Conservation (phyloP, 306 rosid genomes). For the Corylus avellana region DNA sequence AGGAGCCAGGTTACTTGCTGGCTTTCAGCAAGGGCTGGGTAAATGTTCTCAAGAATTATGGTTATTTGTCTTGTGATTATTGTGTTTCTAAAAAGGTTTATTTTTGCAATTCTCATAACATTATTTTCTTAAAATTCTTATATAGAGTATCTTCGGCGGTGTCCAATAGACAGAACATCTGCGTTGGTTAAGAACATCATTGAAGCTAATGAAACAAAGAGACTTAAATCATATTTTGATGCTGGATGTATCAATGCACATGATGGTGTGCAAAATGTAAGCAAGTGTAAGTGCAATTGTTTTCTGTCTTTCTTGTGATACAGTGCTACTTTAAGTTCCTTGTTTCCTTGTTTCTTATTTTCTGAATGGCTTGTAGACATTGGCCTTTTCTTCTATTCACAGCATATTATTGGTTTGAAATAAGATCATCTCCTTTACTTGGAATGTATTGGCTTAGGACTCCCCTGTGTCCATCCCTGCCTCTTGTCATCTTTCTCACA, state of each 20-base stretch:
- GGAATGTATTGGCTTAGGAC: no score
- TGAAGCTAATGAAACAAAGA: constrained; percentile 53
- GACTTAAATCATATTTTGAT: constrained; percentile 58
- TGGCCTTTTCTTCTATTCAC: background rate
- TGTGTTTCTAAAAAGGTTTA: constrained; percentile 7
- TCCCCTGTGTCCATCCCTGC: no score
- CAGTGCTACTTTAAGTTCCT: background rate
- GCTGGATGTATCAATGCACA: constrained; percentile 58
- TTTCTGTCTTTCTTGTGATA: background rate
- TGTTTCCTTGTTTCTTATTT: background rate
- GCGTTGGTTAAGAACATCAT: constrained; percentile 51
- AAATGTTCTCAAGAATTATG: constrained; percentile 26
- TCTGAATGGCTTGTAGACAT: background rate
- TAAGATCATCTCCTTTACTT: no score
- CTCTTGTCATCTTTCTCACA: no score
- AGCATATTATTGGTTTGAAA: no score
- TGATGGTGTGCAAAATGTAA: constrained; percentile 44
- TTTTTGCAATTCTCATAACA: background rate
- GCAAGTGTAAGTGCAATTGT: constrained; percentile 46
- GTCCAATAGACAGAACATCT: constrained; percentile 51
- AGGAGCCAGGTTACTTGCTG: constrained; percentile 61
- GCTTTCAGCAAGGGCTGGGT: constrained; percentile 79
- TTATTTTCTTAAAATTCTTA: constrained; percentile 8
- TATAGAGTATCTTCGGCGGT: constrained; percentile 70
- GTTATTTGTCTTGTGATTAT: constrained; percentile 11